Evolutionary conservation across 805 yeast genomes (phyloP), one percentile per base, ranked within the genome.

Genomic region (Candida montana): DNA sequence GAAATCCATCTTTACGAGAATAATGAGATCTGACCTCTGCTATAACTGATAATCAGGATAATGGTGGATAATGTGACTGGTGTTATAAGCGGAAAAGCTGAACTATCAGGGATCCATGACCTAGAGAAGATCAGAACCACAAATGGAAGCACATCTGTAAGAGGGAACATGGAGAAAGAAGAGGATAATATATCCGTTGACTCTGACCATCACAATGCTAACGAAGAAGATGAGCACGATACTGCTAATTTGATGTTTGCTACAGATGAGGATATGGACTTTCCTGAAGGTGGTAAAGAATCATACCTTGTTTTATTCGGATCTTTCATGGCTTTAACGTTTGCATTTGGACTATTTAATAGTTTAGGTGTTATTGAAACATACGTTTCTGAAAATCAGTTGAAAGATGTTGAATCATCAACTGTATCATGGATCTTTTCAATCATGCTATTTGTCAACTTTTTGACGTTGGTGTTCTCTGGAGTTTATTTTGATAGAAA

Each of bases 361-460:
- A 59, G 80, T 2, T 64, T 73, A 31, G 87, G 88, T 48, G 82
- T 78, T 4, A 68, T 81, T 31, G 81, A 81, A 58, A 70, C 81
- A 0, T 77, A 79, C 49, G 66, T 81, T 9, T 68, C 77, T 8
- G 62, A 61, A 11, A 72, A 81, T 56, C 86, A 81, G 55, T 59
- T 81, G 46, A 62, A 62, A 2, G 51, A 68, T 33, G 60, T 64
- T 6, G 56, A 68, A 5, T 64, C 75, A 2, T 68, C 81, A 2
- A 59, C 74, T 2, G 67, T 78, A 5, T 72, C 83, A 5, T 79
- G 87, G 86, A 71, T 81, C 24, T 81, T 81, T 49, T 79, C 87
- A 2, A 57, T 81, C 21, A 75, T 69, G 55, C 57, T 73, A 43
- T 69, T 74, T 26, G 55, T 79, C 23, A 63, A 74, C 10, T 77